phyloP scores from a whole-genome alignment of 129 eudicot genomes.

The Solidago caesia region DNA sequence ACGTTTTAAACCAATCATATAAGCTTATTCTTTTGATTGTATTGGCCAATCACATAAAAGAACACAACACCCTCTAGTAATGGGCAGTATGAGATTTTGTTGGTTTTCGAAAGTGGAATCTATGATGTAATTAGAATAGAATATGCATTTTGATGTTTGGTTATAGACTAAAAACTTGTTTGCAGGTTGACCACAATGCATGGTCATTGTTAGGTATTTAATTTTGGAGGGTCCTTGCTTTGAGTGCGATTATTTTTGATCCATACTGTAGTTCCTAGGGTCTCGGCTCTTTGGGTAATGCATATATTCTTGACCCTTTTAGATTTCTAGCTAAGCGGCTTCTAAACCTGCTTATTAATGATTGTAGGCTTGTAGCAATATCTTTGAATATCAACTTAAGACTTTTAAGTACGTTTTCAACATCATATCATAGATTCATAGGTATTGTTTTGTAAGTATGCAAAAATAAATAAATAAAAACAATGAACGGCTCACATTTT shows the following conservation, averaged over 20 bases:
- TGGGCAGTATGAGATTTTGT: constrained; percentile 10
- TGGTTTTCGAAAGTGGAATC: not conserved
- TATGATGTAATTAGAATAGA: not conserved
- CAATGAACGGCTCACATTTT: too few relatives aligned
- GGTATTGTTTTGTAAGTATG: too few relatives aligned
- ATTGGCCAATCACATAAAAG: constrained; percentile 26
- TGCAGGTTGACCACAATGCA: not conserved
- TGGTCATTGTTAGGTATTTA: constrained; percentile 17
- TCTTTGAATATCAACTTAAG: too few relatives aligned
- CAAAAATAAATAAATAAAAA: too few relatives aligned
- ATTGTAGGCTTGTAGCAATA: too few relatives aligned
- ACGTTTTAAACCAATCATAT: constrained; percentile 11
- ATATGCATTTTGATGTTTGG: not conserved
- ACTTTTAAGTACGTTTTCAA: too few relatives aligned
- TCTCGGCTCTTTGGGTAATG: constrained; percentile 18
- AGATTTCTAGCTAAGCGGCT: too few relatives aligned
- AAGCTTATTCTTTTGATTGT: not conserved
- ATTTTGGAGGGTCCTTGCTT: constrained; percentile 4
- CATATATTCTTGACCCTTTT: not conserved
- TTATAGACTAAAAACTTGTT: not conserved
- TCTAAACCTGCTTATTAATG: too few relatives aligned
- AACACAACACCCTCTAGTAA: constrained; percentile 19
- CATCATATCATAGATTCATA: too few relatives aligned
- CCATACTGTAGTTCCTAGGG: not conserved
- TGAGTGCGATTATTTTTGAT: not conserved